phyloP scores from a whole-genome alignment of 2,329 filamentous ascomycete genomes.

The Sporothrix brunneoviolacea region DNA sequence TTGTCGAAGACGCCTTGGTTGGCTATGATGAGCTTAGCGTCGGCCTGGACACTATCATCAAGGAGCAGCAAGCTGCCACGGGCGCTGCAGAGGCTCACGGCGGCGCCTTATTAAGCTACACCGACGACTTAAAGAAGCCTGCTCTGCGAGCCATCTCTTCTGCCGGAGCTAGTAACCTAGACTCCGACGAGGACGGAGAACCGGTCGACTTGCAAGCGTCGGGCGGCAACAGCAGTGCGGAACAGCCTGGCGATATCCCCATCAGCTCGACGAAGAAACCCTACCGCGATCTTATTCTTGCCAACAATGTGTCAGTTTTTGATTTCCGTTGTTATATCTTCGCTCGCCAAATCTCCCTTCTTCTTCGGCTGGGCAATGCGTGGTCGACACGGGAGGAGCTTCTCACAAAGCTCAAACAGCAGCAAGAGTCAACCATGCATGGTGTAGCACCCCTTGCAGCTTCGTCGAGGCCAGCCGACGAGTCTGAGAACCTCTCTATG shows the following conservation, averaged over 20 bases:
- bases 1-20: slow-evolving; percentile 90
- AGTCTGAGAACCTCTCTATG: slow-evolving; percentile 66
- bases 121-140: slow-evolving; percentile 62
- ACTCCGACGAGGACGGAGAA: slow-evolving; percentile 34
- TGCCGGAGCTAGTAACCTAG: slow-evolving; percentile 19
- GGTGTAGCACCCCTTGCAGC: slow-evolving; percentile 35
- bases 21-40: slow-evolving; percentile 92
- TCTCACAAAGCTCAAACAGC: slow-evolving; percentile 54
- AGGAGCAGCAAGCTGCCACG: slow-evolving; percentile 54
- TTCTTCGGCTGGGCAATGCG: slow-evolving; percentile 76
- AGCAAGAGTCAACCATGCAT: slow-evolving; percentile 51
- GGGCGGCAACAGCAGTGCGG: background rate
- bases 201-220: slow-evolving; percentile 45
- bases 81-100: slow-evolving; percentile 59
- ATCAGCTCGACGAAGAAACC: slow-evolving; percentile 64
- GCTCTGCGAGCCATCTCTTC: slow-evolving; percentile 46
- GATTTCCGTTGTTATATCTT: slow-evolving; percentile 95
- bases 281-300: slow-evolving; percentile 85
- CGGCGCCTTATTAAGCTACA: slow-evolving; percentile 64
- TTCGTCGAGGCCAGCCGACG: slow-evolving; percentile 48
- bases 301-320: slow-evolving; percentile 92
- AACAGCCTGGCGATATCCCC: slow-evolving; percentile 44
- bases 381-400: slow-evolving; percentile 57
- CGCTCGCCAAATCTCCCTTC: slow-evolving; percentile 73
- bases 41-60: slow-evolving; percentile 74